Percentiles rank a stretch among this genome's conserved stretches.
phyloP scores from a whole-genome alignment of 202 grass and related monocot genomes.

The Musa balbisiana region DNA sequence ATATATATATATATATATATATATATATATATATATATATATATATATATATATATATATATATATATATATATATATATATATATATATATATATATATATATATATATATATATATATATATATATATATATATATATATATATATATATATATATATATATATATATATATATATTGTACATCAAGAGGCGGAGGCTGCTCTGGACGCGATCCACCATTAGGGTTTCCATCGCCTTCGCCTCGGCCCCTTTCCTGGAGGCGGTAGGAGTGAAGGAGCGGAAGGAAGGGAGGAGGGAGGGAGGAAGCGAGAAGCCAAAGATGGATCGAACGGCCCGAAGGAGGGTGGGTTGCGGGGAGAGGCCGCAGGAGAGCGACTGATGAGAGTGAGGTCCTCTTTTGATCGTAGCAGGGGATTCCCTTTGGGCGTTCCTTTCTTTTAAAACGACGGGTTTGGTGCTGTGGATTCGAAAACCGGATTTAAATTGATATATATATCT shows the following conservation, averaged over 20 bases:
- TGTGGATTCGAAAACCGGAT: constrained; percentile 1
- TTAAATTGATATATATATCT: constrained; percentile 1
- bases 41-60: no score
- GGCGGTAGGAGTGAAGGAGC: not conserved
- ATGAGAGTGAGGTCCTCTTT: not conserved
- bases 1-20: no score
- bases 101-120: no score
- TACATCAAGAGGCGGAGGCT: constrained; percentile 84
- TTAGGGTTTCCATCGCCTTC: constrained; percentile 78
- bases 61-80: no score
- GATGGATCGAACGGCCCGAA: not conserved
- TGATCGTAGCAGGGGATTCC: not conserved
- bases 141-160: no score
- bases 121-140: no score
- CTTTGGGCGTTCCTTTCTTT: no score
- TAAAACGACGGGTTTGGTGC: not conserved
- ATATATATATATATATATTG: no score
- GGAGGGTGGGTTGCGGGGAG: not conserved
- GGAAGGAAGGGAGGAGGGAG: not conserved
- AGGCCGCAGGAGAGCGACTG: not conserved
- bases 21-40: no score
- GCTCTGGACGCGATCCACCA: constrained; percentile 73
- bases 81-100: no score
- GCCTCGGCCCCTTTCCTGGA: not conserved
- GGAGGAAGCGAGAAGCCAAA: not conserved